Percentiles rank a stretch among this genome's conserved stretches.
Conservation (phyloP, 805 yeast genomes). For the Lipomyces chichibuensis region DNA sequence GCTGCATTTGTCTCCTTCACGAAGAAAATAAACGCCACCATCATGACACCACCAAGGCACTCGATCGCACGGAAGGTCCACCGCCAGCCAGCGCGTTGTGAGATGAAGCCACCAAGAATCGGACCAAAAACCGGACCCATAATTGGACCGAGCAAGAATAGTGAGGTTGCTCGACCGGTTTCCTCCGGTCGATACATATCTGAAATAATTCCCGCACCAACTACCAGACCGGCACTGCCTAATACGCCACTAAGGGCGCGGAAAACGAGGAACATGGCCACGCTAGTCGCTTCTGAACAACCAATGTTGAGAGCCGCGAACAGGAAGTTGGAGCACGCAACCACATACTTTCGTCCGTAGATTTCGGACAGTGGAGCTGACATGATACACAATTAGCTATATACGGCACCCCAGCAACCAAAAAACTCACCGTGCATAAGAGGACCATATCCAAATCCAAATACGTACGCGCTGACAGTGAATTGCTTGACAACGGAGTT, state of each 20-base stretch:
- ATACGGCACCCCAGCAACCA: conserved; percentile 28
- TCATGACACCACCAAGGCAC: conserved; percentile 32
- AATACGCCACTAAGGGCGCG: conserved; percentile 29
- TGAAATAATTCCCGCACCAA: conserved; percentile 35
- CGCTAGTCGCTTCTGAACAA: conserved; percentile 30
- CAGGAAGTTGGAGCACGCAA: conserved; percentile 22
- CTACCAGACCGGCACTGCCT: conserved; percentile 34
- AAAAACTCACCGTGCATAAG: conserved; percentile 31
- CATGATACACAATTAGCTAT: conserved; percentile 12
- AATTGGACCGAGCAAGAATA: conserved; percentile 30
- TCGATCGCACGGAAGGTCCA: conserved; percentile 66
- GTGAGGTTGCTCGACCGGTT: conserved; percentile 28
- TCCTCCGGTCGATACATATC: conserved; percentile 27
- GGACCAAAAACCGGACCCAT: conserved; percentile 65
- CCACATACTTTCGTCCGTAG: conserved; percentile 32
- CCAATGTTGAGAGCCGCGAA: conserved; percentile 27
- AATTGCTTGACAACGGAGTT: conserved; percentile 24
- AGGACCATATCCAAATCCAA: conserved; percentile 37
- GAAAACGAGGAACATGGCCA: conserved; percentile 26
- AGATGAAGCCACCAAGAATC: conserved; percentile 57
- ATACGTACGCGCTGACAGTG: conserved; percentile 29
- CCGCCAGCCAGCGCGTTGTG: conserved; percentile 67
- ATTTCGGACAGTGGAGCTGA: conserved; percentile 29
- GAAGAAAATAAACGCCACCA: conserved; percentile 40
- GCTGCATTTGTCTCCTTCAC: conserved; percentile 89